Evolutionary conservation across 2,329 filamentous ascomycete genomes (phyloP).

Genomic region (Cephalotrichum gorgonifer): DNA sequence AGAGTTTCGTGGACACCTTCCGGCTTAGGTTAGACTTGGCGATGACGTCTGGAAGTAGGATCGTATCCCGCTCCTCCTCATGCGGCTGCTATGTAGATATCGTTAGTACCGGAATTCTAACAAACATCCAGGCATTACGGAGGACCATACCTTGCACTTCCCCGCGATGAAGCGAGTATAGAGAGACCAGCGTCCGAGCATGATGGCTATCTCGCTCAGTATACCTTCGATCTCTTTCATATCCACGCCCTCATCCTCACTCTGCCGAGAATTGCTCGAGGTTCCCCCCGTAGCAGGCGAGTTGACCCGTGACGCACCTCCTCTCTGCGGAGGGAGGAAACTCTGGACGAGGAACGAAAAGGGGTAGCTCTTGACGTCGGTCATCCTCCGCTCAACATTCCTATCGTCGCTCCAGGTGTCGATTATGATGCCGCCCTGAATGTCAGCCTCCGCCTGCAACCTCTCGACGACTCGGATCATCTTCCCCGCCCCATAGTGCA

Average conservation of each 20-base stretch:
- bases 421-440: conserved; percentile 89
- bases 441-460: conserved; percentile 87
- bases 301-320: conserved; percentile 57
- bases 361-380: conserved; percentile 93
- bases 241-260: conserved; percentile 86
- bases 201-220: conserved; percentile 78
- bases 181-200: conserved; percentile 87
- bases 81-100: background rate
- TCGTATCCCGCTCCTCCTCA: conserved; percentile 8
- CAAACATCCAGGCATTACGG: background rate
- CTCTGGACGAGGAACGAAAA: conserved; percentile 96
- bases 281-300: conserved; percentile 50
- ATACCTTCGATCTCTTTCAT: conserved; percentile 93
- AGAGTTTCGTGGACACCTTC: conserved; percentile 67
- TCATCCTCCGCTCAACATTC: conserved; percentile 72
- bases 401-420: conserved; percentile 94
- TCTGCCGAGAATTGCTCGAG: conserved; percentile 46
- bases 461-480: conserved; percentile 93
- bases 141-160: conserved; percentile 63
- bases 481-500: conserved; percentile 84
- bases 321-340: conserved; percentile 66
- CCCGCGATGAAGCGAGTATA: conserved; percentile 82
- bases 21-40: conserved; percentile 67
- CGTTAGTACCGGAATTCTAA: background rate
- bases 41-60: conserved; percentile 64